Evolutionary conservation across 768 basidiomycete genomes (phyloP), one percentile per base, ranked within the genome.

Genomic region (Kwoniella europaea): DNA sequence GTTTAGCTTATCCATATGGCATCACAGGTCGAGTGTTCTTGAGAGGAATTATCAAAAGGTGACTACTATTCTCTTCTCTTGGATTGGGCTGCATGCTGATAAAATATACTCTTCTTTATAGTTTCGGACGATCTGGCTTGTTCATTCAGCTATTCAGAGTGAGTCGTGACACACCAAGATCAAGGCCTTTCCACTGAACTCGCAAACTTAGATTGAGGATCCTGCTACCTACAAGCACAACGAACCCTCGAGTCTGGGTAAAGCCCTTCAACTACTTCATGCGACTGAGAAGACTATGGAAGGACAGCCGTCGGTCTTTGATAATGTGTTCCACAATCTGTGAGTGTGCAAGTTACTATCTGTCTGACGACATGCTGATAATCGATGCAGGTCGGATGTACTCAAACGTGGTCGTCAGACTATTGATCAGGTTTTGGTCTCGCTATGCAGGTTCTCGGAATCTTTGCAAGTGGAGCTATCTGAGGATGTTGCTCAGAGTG

Each of bases 121-220:
- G 62, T 15, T 77, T 76, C 46, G 75, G 76, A n/a, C n/a, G 67
- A 24, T 73, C 74, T 6, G 76, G 77, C 0, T 58, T 80, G 13
- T 73, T 76, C 64, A 22, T 78, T 7, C 68, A 76, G 58, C 54
- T 76, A 2, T 68, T 78, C 56, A 59, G 68, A 46, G 67, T 65
- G 22, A 64, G 71, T 60, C 3, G 2, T 20, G n/a, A 4, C 52
- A 27, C 27, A 27, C 27, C 27, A 27, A 27, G 27, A 27, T 27
- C 27, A 27, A 27, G 27, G 27, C 27, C 27, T 27, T 27, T 27
- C 27, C 27, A 27, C 27, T 27, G 27, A 27, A 27, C 27, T 27
- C 27, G 27, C 27, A 27, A n/a, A 10, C 2, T 1, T 50, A 64
- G 71, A 63, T 64, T 54, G 68, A 68, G n/a, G 66, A 58, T 22